These are phyloP conservation scores for Tetrapyrgos nigripes DNA, from an alignment of 1,284 basidiomycete species.

Conservation along the genomic window DNA sequence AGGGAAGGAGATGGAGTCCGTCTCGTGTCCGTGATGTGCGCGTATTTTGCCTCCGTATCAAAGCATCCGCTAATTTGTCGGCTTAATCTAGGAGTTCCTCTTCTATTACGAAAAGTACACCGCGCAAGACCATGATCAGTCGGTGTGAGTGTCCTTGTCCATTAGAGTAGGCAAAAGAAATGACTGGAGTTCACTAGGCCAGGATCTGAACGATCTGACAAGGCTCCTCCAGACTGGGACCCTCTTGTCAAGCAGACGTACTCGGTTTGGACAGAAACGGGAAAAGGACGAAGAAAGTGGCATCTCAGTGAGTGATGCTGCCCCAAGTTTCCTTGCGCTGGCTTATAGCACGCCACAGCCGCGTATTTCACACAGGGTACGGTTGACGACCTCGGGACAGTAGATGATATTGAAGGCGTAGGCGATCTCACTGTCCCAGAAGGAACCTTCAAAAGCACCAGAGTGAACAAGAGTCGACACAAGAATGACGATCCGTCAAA, in stretches of 20 bases:
- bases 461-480: slow-evolving; percentile 54
- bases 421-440: slow-evolving; percentile 61
- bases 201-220: slow-evolving; percentile 34
- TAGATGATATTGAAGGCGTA: slow-evolving; percentile 65
- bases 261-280: slow-evolving; percentile 71
- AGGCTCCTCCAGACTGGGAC: slow-evolving; percentile 70
- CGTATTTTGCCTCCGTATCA: slow-evolving; percentile 17
- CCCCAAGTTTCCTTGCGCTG: slow-evolving; percentile 15
- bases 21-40: slow-evolving; percentile 79
- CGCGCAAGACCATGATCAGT: slow-evolving; percentile 44
- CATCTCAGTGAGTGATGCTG: slow-evolving; percentile 63
- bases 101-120: slow-evolving; percentile 81
- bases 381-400: slow-evolving; percentile 66
- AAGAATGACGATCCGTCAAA: slow-evolving; percentile 30
- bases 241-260: slow-evolving; percentile 81
- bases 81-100: slow-evolving; percentile 67
- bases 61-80: slow-evolving; percentile 12
- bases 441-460: slow-evolving; percentile 68
- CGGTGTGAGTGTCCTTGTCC: slow-evolving; percentile 39
- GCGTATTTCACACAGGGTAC: slow-evolving; percentile 80
- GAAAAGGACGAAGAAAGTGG: slow-evolving; percentile 74
- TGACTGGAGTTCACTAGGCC: neutral
- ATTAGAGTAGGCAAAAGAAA: neutral
- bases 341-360: slow-evolving; percentile 46
- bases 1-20: slow-evolving; percentile 80